Evolutionary conservation across 2,329 filamentous ascomycete genomes (phyloP).

Genomic region (Fusarium sp.): DNA sequence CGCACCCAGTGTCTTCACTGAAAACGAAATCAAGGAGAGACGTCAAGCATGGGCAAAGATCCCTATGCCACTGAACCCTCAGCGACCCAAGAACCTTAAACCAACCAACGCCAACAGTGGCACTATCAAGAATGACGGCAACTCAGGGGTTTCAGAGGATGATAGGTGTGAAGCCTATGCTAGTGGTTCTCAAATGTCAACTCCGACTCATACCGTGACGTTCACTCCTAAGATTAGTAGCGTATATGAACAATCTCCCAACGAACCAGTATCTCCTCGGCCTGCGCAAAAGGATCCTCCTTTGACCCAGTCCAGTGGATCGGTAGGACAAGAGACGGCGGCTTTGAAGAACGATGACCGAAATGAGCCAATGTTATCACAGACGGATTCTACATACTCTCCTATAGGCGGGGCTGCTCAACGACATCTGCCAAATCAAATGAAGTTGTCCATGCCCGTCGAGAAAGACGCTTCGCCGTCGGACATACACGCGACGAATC

Average conservation of each 20-base stretch:
- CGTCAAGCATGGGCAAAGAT: constrained; percentile 51
- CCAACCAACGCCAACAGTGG: constrained; percentile 2
- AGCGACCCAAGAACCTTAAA: constrained; percentile 21
- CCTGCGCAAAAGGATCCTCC: not conserved
- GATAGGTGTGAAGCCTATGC: constrained; percentile 11
- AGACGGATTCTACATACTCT: not conserved
- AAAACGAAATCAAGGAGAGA: constrained; percentile 48
- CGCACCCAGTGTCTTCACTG: constrained; percentile 44
- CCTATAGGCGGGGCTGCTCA: not conserved
- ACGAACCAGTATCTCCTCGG: not conserved
- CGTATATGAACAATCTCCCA: constrained; percentile 13
- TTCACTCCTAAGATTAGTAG: constrained; percentile 25
- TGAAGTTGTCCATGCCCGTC: not conserved
- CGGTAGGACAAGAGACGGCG: not conserved
- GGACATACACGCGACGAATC: not conserved
- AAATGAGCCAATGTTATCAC: not conserved
- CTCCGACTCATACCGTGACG: constrained; percentile 14
- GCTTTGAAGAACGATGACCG: not conserved
- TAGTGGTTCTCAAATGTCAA: constrained; percentile 18
- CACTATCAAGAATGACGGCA: not conserved
- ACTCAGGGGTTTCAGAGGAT: not conserved
- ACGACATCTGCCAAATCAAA: not conserved
- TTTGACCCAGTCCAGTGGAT: not conserved
- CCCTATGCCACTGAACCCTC: constrained; percentile 48
- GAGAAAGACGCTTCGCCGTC: not conserved